Evolutionary conservation across 83 land plant species (phyloP).

Genomic region (Picea mariana): DNA sequence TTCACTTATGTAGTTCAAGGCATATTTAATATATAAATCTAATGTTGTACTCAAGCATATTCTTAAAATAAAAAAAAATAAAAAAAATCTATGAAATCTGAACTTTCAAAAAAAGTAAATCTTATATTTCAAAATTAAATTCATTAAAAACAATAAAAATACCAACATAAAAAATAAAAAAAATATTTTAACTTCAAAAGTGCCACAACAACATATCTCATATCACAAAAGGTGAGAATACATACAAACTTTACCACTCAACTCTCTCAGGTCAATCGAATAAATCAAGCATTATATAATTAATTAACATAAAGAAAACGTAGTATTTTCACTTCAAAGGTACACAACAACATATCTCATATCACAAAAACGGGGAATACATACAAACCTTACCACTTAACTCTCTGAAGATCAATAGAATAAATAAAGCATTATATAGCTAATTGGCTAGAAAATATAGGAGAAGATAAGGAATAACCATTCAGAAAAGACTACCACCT

Average conservation of each 20-base stretch:
- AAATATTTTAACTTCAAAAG: background rate
- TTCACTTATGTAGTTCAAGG: too few species aligned
- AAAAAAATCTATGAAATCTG: too few species aligned
- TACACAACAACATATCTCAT: conserved; percentile 79
- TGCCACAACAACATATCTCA: conserved; percentile 74
- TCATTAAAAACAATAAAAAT: too few species aligned
- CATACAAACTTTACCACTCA: conserved; percentile 77
- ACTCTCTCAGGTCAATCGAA: conserved; percentile 39
- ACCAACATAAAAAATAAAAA: too few species aligned
- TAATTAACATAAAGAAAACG: background rate
- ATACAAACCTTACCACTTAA: conserved; percentile 76
- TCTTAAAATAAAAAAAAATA: too few species aligned
- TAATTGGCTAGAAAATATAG: background rate
- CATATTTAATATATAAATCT: too few species aligned
- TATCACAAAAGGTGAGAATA: conserved; percentile 82
- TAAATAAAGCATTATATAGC: background rate
- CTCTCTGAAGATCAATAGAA: conserved; percentile 38
- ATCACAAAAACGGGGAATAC: conserved; percentile 82
- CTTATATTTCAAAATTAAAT: too few species aligned
- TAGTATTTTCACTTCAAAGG: background rate
- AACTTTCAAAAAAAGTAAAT: too few species aligned
- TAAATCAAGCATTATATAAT: background rate
- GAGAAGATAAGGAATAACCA: background rate
- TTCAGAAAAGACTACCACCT: conserved; percentile 39
- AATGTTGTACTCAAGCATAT: too few species aligned